phyloP scores from a whole-genome alignment of 2,329 filamentous ascomycete genomes.

The Botrytis deweyae region DNA sequence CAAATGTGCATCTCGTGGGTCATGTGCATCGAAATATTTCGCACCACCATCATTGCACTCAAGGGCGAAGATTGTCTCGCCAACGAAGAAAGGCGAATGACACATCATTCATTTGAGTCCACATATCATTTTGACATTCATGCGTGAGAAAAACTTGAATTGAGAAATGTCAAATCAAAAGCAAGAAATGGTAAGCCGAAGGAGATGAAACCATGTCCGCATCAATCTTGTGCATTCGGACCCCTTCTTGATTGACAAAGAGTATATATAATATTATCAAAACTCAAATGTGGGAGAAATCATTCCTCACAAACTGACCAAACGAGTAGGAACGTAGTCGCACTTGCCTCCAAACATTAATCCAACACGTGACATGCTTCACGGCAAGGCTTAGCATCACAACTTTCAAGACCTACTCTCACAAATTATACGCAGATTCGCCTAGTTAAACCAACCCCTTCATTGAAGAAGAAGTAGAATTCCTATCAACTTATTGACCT shows the following conservation, averaged over 20 bases:
- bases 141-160: background rate
- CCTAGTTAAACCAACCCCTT: background rate
- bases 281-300: background rate
- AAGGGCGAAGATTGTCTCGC: background rate
- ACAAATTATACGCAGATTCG: background rate
- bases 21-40: background rate
- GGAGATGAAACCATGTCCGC: background rate
- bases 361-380: background rate
- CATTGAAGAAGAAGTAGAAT: constrained; percentile 7
- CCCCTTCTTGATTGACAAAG: background rate
- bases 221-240: background rate
- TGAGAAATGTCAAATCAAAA: background rate
- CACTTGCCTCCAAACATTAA: background rate
- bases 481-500: constrained; percentile 3
- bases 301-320: background rate
- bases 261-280: background rate
- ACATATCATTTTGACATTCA: background rate
- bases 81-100: background rate
- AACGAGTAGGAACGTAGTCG: background rate
- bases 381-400: background rate
- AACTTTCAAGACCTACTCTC: background rate
- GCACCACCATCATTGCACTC: background rate
- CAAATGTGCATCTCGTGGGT: background rate
- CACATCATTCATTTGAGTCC: background rate
- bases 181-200: background rate